Evolutionary conservation across 106 monocot species (phyloP).

Genomic region (Apostasia shenzhenica): DNA sequence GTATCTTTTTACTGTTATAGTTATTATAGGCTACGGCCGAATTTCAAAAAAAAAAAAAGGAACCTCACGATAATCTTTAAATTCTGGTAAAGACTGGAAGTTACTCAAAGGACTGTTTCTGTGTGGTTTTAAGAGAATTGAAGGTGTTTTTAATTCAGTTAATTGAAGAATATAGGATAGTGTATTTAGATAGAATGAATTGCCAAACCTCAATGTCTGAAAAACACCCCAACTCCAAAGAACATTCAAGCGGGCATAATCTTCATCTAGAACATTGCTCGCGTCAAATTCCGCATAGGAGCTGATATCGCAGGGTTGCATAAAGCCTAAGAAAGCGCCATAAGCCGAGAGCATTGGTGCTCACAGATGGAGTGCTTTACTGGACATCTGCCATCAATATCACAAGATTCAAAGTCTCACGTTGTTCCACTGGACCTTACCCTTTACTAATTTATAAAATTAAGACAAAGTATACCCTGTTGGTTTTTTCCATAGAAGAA

Average conservation of each 20-base stretch:
- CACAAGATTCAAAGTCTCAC: background rate
- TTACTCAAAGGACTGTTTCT: too few species aligned
- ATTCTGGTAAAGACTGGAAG: too few species aligned
- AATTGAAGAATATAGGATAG: too few species aligned
- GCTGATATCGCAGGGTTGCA: conserved; percentile 86
- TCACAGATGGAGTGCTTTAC: conserved; percentile 67
- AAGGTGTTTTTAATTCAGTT: too few species aligned
- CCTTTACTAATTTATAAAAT: background rate
- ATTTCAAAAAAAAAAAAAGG: too few species aligned
- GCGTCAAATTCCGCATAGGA: conserved; percentile 76
- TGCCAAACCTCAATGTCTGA: conserved; percentile 61
- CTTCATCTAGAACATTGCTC: conserved; percentile 64
- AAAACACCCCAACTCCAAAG: conserved; percentile 64
- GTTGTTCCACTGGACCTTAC: background rate
- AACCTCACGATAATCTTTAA: too few species aligned
- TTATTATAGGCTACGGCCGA: too few species aligned
- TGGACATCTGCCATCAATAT: conserved; percentile 48
- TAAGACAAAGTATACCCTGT: conserved; percentile 35
- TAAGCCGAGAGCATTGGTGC: conserved; percentile 81
- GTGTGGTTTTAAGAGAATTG: too few species aligned
- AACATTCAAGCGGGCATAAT: conserved; percentile 90
- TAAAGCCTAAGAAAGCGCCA: conserved; percentile 98
- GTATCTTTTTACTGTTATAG: too few species aligned
- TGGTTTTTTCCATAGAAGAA: conserved; percentile 47
- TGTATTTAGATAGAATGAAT: too few species aligned